Conservation (phyloP, 2,329 filamentous ascomycete genomes). For the Diaporthe capsici region DNA sequence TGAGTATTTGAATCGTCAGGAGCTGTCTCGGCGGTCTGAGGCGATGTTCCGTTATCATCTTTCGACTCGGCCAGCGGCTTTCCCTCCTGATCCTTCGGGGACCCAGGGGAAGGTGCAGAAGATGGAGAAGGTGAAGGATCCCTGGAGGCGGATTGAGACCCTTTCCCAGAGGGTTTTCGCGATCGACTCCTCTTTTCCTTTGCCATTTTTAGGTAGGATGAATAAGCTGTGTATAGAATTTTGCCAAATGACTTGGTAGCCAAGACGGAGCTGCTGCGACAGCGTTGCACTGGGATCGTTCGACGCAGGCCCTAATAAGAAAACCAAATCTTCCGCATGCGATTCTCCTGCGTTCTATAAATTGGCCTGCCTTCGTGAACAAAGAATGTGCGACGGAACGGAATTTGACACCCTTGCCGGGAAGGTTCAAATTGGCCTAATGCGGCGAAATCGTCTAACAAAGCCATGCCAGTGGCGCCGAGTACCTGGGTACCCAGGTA, state of each 20-base stretch:
- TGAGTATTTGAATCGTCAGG: background rate
- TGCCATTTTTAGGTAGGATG: background rate
- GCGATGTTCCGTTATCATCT: fast-evolving
- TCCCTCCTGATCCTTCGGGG: background rate
- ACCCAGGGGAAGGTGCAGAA: background rate
- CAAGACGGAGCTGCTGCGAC: background rate
- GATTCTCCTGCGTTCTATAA: too few relatives aligned
- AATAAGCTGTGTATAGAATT: background rate
- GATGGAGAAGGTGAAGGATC: background rate
- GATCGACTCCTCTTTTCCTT: background rate
- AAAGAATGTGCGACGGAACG: background rate
- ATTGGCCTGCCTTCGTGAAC: background rate
- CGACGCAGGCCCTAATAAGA: background rate
- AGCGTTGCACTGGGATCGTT: background rate
- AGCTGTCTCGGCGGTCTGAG: background rate
- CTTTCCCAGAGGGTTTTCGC: background rate
- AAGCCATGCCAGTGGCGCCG: background rate
- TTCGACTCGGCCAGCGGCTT: background rate
- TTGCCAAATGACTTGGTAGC: background rate
- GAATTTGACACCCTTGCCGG: background rate
- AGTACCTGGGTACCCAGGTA: background rate
- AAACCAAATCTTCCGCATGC: background rate
- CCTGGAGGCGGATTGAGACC: background rate
- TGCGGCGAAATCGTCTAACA: background rate
- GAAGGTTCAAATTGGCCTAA: background rate